These are phyloP conservation scores for Ananas comosus DNA, from an alignment of 176 grass and related monocot genomes.

Conservation along the genomic window DNA sequence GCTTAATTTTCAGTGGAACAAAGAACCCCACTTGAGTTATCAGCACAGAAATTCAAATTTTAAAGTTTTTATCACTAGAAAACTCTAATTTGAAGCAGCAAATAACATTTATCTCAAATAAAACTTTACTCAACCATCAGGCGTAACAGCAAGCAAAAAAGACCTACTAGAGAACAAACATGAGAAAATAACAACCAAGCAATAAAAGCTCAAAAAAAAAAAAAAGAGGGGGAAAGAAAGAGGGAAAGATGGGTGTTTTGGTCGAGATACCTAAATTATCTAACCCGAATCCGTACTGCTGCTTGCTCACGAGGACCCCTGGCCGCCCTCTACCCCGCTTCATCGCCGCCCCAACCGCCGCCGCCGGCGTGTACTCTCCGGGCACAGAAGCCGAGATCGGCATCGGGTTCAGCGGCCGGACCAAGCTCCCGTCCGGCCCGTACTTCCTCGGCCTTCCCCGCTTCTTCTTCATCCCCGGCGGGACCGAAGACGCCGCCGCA, in stretches of 20 bases:
- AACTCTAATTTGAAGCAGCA: no score
- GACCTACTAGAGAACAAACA: not conserved
- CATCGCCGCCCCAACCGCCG: constrained; percentile 80
- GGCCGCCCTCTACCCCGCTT: constrained; percentile 74
- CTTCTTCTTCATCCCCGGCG: constrained; percentile 53
- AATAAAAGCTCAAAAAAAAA: not conserved
- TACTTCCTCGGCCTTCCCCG: constrained; percentile 91
- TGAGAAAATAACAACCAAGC: not conserved
- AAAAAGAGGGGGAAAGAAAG: not conserved
- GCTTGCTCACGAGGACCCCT: constrained; percentile 29
- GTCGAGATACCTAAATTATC: not conserved
- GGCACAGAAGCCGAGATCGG: constrained; percentile 69
- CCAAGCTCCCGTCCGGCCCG: constrained; percentile 77
- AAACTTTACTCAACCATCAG: not conserved
- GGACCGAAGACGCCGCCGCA: constrained; percentile 3
- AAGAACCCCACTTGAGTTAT: no score
- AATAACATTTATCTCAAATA: no score
- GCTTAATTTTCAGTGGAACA: no score
- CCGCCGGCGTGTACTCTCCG: constrained; percentile 69
- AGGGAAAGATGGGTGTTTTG: not conserved
- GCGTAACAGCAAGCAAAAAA: not conserved
- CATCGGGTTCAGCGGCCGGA: constrained; percentile 72
- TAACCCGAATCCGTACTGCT: not conserved
- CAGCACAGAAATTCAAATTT: no score
- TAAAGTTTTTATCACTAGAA: no score